Conservation (phyloP, 768 basidiomycete genomes). For the Auricularia auricula-judae region DNA sequence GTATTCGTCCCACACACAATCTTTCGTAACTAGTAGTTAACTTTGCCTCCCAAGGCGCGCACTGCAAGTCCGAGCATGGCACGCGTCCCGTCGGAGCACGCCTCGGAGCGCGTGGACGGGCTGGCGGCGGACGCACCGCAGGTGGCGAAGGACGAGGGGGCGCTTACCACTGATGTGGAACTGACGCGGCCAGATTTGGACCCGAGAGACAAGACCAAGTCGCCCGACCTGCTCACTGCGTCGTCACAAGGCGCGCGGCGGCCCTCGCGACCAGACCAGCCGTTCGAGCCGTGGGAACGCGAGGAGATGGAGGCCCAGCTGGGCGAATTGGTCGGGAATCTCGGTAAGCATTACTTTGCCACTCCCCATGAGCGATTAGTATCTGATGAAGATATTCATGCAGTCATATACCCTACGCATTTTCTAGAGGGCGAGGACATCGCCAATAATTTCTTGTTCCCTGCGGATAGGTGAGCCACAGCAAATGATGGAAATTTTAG, state of each 20-base stretch:
- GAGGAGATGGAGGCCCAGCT: slow-evolving; percentile 85
- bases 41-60: not conserved
- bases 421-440: slow-evolving; percentile 92
- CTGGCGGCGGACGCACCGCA: slow-evolving; percentile 13
- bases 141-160: not conserved
- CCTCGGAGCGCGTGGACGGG: slow-evolving; percentile 24
- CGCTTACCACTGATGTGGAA: slow-evolving; percentile 15
- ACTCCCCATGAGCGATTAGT: not conserved
- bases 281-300: slow-evolving; percentile 73
- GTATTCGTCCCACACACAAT: slow-evolving; percentile 15
- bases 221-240: not conserved
- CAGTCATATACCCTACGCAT: slow-evolving; percentile 73
- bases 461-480: slow-evolving; percentile 56
- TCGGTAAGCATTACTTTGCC: slow-evolving; percentile 43
- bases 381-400: slow-evolving; percentile 1
- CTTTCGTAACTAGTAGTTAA: not conserved
- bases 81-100: slow-evolving; percentile 48
- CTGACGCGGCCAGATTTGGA: slow-evolving; percentile 10
- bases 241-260: slow-evolving; percentile 22
- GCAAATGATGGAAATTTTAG: no score
- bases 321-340: slow-evolving; percentile 66
- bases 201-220: slow-evolving; percentile 1
- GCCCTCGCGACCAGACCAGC: slow-evolving; percentile 42
- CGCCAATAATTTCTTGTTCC: slow-evolving; percentile 88
- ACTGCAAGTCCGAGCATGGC: slow-evolving; percentile 19